Conservation (phyloP, 1,284 basidiomycete species). For the Ceratobasidium sp. region DNA sequence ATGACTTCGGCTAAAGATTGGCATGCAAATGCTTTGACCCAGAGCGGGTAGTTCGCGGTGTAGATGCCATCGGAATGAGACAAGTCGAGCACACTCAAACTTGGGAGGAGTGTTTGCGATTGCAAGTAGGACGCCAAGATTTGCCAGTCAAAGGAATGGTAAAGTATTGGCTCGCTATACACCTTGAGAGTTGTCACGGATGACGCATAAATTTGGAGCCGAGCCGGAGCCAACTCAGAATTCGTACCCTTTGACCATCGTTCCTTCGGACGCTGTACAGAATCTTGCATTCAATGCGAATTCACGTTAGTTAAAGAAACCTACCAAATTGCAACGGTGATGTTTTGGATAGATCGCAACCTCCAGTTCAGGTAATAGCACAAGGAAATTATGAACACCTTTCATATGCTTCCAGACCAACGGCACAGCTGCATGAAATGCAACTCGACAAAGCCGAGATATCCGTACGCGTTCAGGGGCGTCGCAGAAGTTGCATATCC, state of each 20-base stretch:
- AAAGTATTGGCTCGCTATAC: not conserved
- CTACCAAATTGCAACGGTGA: not conserved
- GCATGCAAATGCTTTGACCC: slow-evolving; percentile 5
- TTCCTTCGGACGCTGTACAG: not conserved
- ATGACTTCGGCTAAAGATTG: not conserved
- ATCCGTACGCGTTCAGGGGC: slow-evolving; percentile 30
- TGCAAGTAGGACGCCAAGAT: not conserved
- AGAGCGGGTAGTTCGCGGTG: not conserved
- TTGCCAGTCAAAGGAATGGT: not conserved
- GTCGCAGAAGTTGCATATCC: slow-evolving; percentile 1
- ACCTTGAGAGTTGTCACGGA: not conserved
- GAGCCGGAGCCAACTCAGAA: not conserved
- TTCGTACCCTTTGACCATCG: not conserved
- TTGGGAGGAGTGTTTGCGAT: not conserved
- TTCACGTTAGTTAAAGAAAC: not conserved
- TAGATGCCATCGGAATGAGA: too few relatives aligned
- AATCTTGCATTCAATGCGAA: too few relatives aligned
- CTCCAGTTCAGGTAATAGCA: slow-evolving; percentile 1
- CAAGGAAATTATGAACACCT: slow-evolving; percentile 26
- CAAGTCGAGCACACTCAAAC: not conserved
- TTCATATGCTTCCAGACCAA: slow-evolving; percentile 22
- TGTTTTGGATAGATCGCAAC: not conserved
- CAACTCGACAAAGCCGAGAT: not conserved
- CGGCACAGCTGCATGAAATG: slow-evolving; percentile 8
- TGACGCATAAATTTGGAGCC: not conserved